Percentiles rank a stretch among this genome's conserved stretches.
Evolutionary conservation across 192 early-diverging fungal species (phyloP).

Genomic region (Linnemannia exigua): DNA sequence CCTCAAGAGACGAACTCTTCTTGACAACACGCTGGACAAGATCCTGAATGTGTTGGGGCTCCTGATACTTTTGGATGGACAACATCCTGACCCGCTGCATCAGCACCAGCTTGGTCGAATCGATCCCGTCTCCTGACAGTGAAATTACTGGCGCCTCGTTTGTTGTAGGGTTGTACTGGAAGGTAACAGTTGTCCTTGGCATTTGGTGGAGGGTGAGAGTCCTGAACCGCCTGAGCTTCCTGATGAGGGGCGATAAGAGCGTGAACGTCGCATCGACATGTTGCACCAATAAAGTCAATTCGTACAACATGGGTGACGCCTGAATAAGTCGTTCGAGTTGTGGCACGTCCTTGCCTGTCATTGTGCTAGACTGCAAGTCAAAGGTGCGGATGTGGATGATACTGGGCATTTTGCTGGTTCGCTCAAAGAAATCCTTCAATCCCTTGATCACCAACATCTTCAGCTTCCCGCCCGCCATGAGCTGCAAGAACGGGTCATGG

Average conservation of each 20-base stretch:
- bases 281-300: not conserved
- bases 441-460: not conserved
- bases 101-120: not conserved
- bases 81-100: not conserved
- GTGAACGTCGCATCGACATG: not conserved
- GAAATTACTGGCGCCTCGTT: not conserved
- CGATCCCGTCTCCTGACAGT: not conserved
- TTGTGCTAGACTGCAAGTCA: not conserved
- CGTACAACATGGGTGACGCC: not conserved
- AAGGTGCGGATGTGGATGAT: not conserved
- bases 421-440: not conserved
- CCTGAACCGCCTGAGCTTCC: not conserved
- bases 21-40: not conserved
- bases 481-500: constrained; percentile 18
- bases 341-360: not conserved
- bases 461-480: constrained; percentile 10
- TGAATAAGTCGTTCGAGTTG: not conserved
- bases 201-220: not conserved
- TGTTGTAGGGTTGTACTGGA: not conserved
- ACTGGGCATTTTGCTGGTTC: constrained; percentile 10
- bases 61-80: not conserved
- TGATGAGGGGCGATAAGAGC: not conserved
- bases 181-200: not conserved
- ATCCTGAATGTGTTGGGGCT: not conserved
- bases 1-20: not conserved